A percentile compares a stretch with the other conserved stretches of the same genome.
These are phyloP conservation scores for Cercospora zeina DNA, from an alignment of 2,329 filamentous ascomycete genomes.

Conservation along the genomic window DNA sequence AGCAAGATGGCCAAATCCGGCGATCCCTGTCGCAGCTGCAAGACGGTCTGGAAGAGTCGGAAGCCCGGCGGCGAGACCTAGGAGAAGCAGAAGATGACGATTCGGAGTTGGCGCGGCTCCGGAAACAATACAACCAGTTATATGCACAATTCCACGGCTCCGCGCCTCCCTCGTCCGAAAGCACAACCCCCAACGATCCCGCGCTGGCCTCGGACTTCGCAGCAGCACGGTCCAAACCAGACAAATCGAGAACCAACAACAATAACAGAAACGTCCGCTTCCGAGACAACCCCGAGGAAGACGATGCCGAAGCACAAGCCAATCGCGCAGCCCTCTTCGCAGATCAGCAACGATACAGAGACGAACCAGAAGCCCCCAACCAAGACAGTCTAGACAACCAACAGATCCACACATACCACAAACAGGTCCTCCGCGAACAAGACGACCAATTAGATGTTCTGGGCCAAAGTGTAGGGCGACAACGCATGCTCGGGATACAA, in stretches of 20 bases:
- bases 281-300: conserved; percentile 60
- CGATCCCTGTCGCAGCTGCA: conserved; percentile 83
- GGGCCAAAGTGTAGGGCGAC: conserved; percentile 81
- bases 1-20: conserved; percentile 85
- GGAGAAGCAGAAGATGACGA: conserved; percentile 56
- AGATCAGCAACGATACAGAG: conserved; percentile 57
- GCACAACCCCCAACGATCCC: conserved; percentile 65
- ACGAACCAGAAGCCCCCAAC: conserved; percentile 60
- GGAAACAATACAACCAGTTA: conserved; percentile 73
- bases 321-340: conserved; percentile 60
- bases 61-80: conserved; percentile 63
- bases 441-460: conserved; percentile 89
- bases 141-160: conserved; percentile 75
- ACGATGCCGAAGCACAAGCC: conserved; percentile 52
- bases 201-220: conserved; percentile 64
- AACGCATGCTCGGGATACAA: conserved; percentile 89
- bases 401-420: conserved; percentile 84
- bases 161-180: conserved; percentile 53
- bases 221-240: conserved; percentile 55
- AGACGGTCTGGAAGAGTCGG: conserved; percentile 72
- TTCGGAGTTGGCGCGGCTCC: conserved; percentile 67
- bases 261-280: conserved; percentile 66
- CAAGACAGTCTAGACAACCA: conserved; percentile 68
- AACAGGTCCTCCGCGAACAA: conserved; percentile 78
- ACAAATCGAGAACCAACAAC: conserved; percentile 39